A percentile compares a stretch with the other conserved stretches of the same genome.
These are phyloP conservation scores for Phylloporus rhodoxanthus DNA, from an alignment of 768 basidiomycete genomes.

Conservation along the genomic window DNA sequence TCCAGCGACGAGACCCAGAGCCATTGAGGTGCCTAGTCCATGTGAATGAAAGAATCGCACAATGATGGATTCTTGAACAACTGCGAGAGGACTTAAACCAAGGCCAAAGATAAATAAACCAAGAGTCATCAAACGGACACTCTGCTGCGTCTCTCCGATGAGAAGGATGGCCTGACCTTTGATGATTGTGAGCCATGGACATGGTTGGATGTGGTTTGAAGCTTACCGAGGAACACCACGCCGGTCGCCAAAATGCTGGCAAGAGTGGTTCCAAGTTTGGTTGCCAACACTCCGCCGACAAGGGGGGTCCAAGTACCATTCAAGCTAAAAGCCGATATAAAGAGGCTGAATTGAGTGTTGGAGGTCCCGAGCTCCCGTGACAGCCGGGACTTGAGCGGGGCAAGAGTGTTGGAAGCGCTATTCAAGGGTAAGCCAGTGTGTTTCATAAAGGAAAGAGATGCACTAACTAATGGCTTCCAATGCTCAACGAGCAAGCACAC, in stretches of 20 bases:
- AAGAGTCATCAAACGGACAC: conserved; percentile 63
- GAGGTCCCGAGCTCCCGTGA: conserved; percentile 66
- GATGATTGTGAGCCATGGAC: conserved; percentile 5
- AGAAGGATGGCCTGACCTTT: conserved; percentile 64
- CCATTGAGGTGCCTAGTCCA: conserved; percentile 71
- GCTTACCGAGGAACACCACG: conserved; percentile 55
- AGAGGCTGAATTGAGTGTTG: conserved; percentile 70
- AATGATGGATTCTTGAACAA: conserved; percentile 81
- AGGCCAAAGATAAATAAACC: conserved; percentile 79
- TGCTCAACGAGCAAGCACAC: conserved; percentile 68
- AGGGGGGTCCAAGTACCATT: conserved; percentile 78
- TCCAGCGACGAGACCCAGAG: conserved; percentile 77
- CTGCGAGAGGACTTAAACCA: conserved; percentile 73
- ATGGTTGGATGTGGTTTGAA: not conserved
- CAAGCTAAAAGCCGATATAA: conserved; percentile 71
- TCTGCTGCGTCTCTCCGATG: conserved; percentile 52
- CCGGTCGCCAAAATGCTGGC: conserved; percentile 73
- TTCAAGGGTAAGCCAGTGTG: not conserved
- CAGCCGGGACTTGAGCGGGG: conserved; percentile 69
- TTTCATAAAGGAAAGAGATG: conserved; percentile 16
- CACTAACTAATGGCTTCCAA: conserved; percentile 84
- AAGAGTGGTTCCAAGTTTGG: conserved; percentile 63
- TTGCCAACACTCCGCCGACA: conserved; percentile 66
- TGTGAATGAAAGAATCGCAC: conserved; percentile 75
- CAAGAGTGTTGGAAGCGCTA: conserved; percentile 70